Base-by-base conservation (phyloP, 176 grass and related monocot genomes). In the Raddia distichophylla region DNA sequence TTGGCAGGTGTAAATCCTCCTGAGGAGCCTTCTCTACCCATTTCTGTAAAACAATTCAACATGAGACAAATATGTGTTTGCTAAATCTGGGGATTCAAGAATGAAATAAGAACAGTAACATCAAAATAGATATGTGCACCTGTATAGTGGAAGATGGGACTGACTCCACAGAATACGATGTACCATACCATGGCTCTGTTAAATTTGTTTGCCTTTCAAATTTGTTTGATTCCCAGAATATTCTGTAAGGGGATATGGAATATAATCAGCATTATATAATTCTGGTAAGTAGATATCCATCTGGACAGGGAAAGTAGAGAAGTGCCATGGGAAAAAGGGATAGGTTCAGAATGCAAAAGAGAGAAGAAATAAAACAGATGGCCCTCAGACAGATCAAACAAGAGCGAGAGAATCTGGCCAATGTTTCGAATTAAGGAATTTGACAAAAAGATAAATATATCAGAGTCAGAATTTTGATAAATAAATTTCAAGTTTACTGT, bases 141-240 rank as follows among this genome's bases (percentile, higher is more conserved):
- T 95, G 74, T 76, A 95, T 73, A 59, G 17, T 82, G 49, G 86
- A 84, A 70, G 80, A 80, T 87, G 71, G 71, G 34, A 91, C 63
- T 76, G 73, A 88, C 83, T 98, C 92, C 37, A 98, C 81, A 86
- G 84, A 83, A 88, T 88, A 95, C 8, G 81, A 76, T 20, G 95
- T 98, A 54, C 92, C 88, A 80, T 95, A 98, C 95, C 95, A 95
- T 68, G 95, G 95, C 68, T 98, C 95, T 86, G 61, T 85, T 82
- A 75, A 86, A 74, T 91, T 75, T 80, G 92, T 90, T 69, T 68
- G 82, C 16, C 90, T 92, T 85, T 95, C 86, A 80, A 95, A 93
- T 5, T 82, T 82, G 68, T 95, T 98, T 32, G 95, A 98, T 69
- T 90, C 90, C 88, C 92, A 98, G 77, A 95, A 98, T 84, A 98